Evolutionary conservation across 192 early-diverging fungal genomes (phyloP), one percentile per base, ranked within the genome.

Genomic region (Linderina pennispora): DNA sequence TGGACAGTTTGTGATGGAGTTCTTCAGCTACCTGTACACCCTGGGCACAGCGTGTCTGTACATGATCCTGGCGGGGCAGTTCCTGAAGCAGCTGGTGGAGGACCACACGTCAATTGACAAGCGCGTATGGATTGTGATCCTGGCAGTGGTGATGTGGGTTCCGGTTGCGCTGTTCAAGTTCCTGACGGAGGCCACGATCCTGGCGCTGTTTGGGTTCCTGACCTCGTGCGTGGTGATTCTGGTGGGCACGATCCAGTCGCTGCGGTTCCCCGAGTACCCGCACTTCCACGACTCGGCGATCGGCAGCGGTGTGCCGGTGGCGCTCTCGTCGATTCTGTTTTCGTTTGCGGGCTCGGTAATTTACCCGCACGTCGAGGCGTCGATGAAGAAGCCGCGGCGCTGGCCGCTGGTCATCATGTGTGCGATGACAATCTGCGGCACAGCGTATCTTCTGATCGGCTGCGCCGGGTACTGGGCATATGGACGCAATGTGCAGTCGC

Each of bases 291-390:
- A 60, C 22, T 20, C 51, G 3, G 62, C 53, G 16, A 61, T 65
- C 24, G 62, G 56, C 40, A 40, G 51, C 23, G 69, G 69, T 6
- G 44, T 88, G 16, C 85, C 86, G 1, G 56, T 78, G 10, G 80
- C 84, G 0, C 58, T 90, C 1, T 82, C 81, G 8, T 80, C 81
- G 2, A 82, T 90, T 49, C 62, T 77, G 14, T 89, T 87, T 50
- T 80, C 82, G 17, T 89, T 75, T 38, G 59, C 78, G 22, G 89
- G 87, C 3, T 87, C 87, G 17, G 83, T 82, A 11, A 81, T 89
- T 7, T 91, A 89, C 40, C 81, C 89, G 4, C 84, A 91, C 45
- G 79, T 88, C 3, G 85, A 91, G 47, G 67, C 76, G 2, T 72
- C 77, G 36, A 89, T 91, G 89, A 68, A 55, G 31, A 59, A 83